Evolutionary conservation across 2,329 filamentous ascomycete genomes (phyloP).

Genomic region (Catunica adiposa): DNA sequence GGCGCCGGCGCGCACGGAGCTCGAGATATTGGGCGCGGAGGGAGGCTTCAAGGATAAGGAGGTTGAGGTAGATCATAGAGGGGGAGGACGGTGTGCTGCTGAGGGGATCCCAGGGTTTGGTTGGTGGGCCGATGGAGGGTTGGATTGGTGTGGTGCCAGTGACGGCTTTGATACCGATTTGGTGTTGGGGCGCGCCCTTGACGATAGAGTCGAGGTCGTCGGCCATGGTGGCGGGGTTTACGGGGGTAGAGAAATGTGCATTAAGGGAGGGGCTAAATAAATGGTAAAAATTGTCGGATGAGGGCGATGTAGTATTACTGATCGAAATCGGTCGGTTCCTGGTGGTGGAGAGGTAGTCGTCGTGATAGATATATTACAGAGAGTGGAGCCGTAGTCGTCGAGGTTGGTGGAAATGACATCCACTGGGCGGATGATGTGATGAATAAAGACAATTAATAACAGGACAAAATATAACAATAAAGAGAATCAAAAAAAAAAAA

Average conservation of each 20-base stretch:
- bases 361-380: too few relatives aligned
- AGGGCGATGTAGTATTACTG: too few relatives aligned
- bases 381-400: too few relatives aligned
- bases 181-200: conserved; percentile 65
- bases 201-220: conserved; percentile 61
- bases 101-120: conserved; percentile 49
- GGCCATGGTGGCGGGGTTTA: conserved; percentile 5
- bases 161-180: conserved; percentile 26
- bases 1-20: conserved; percentile 68
- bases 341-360: too few relatives aligned
- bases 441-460: too few relatives aligned
- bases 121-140: conserved; percentile 26
- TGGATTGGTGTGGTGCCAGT: conserved; percentile 23
- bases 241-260: neutral
- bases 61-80: conserved; percentile 93
- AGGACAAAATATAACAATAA: too few relatives aligned
- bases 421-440: too few relatives aligned
- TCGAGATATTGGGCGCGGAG: conserved; percentile 85
- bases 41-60: conserved; percentile 89
- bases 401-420: too few relatives aligned
- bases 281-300: too few relatives aligned
- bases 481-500: too few relatives aligned
- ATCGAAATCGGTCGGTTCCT: too few relatives aligned
- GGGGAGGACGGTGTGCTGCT: conserved; percentile 75
- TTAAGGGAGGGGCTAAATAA: neutral